Base-by-base conservation (phyloP, 2,329 filamentous ascomycete genomes). In the Epichloe sibirici region DNA sequence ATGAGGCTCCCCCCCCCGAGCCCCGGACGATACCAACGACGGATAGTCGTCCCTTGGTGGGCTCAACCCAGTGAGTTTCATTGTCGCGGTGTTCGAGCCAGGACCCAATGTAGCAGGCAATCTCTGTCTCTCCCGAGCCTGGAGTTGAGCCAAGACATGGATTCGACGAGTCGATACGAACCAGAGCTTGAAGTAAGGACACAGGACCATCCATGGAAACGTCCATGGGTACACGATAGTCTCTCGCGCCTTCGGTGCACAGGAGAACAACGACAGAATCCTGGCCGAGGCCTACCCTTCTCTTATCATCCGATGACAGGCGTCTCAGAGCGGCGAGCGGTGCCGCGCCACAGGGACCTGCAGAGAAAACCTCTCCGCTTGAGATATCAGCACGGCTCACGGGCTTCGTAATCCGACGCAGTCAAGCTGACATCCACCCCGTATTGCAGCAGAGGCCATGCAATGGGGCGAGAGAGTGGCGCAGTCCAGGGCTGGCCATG, bases 261-360 rank as follows among this genome's bases (percentile, higher is more conserved):
- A 87, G 74, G 1, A 89, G 63, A 1, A 89, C 74, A 0, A 88
- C 73, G 0, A 82, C 71, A 0, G 80, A 76, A n/a, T 79, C 66
- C 0, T 65, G 58, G 7, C 68, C 62, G 0, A 81, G 60, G 0
- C 64, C 64, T 0, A 76, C 57, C 0, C 62, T 56, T 1, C 64
- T 55, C 40, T 66, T 67, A 11, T 69, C 62, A 2, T 66, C 61
- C 0, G 60, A 49, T 42, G 60, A 66, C 3, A 83, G 60, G 28
- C 73, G 74, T 35, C 70, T 71, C 31, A 90, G 59, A 1, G 80
- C 83, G 37, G 74, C 77, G n/a, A 80, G 54, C 0, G 72, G 64
- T 0, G 82, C 78, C 8, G 75, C 78, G 17, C 83, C 83, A 61
- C 83, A 87, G 1, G 84, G 83, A 0, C 83, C 83, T 31, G 74